Evolutionary conservation across 768 basidiomycete species (phyloP).

Genomic region (Russula sp.): DNA sequence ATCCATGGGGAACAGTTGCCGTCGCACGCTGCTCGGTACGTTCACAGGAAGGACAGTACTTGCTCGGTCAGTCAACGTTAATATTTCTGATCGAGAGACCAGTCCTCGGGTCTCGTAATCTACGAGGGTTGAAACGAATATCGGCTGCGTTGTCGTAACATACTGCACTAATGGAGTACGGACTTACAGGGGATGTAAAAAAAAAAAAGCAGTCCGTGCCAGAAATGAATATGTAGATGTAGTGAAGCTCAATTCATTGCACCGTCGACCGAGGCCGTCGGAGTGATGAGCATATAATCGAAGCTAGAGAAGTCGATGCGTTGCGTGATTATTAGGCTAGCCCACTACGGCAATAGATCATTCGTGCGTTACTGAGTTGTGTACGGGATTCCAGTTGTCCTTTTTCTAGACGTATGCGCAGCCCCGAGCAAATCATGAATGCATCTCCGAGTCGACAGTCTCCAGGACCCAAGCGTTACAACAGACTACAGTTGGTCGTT

Average conservation of each 20-base stretch:
- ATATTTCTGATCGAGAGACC: neutral
- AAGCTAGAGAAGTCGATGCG: neutral
- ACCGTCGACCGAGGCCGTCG: neutral
- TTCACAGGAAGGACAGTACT: neutral
- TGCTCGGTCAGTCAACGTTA: neutral
- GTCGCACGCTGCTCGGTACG: neutral
- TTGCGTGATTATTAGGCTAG: neutral
- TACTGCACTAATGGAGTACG: neutral
- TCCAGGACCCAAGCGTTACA: neutral
- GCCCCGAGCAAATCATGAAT: neutral
- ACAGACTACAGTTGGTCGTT: neutral
- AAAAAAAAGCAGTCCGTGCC: neutral
- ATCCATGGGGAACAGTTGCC: neutral
- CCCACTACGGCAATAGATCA: neutral
- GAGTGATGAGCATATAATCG: neutral
- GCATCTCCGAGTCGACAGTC: neutral
- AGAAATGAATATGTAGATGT: neutral
- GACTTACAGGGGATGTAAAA: neutral
- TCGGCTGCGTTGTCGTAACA: neutral
- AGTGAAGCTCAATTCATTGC: neutral
- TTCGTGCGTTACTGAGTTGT: neutral
- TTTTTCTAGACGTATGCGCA: neutral
- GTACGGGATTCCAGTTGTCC: neutral
- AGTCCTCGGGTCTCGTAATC: neutral
- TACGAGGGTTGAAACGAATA: neutral